A percentile compares a stretch with the other conserved stretches of the same genome.
These are phyloP conservation scores for Xerophyta viscosa DNA, from an alignment of 106 monocot species.

Conservation along the genomic window DNA sequence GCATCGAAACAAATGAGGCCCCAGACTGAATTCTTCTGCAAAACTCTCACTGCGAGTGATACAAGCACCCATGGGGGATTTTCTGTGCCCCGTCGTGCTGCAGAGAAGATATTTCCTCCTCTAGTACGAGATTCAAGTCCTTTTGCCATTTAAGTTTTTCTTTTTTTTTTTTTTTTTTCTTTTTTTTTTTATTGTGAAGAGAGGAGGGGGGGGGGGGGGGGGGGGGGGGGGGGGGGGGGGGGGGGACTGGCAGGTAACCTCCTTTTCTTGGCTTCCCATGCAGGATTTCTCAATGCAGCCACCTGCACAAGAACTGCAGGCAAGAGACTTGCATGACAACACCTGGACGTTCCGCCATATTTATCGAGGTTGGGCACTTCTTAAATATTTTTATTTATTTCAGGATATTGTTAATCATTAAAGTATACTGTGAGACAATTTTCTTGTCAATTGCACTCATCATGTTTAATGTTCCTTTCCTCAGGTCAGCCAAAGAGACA, in stretches of 20 bases:
- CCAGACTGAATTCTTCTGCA: slow-evolving; percentile 83
- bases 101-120: slow-evolving; percentile 90
- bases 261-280: neutral
- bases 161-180: neutral
- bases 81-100: slow-evolving; percentile 84
- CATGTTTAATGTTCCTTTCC: neutral
- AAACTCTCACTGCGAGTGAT: slow-evolving; percentile 90
- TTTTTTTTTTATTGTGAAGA: neutral
- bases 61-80: slow-evolving; percentile 96
- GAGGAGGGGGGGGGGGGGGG: too few species aligned
- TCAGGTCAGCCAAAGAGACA: slow-evolving; percentile 92
- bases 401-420: too few species aligned
- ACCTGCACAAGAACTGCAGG: slow-evolving; percentile 82
- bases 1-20: slow-evolving; percentile 43
- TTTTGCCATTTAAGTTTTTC: neutral
- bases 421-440: too few species aligned
- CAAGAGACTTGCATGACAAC: slow-evolving; percentile 82
- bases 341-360: slow-evolving; percentile 93
- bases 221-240: too few species aligned
- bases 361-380: slow-evolving; percentile 58
- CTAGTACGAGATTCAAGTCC: slow-evolving; percentile 51
- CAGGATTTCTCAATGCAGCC: slow-evolving; percentile 93
- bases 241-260: too few species aligned
- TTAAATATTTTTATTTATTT: neutral
- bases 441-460: neutral